Percentiles rank a stretch among this genome's conserved stretches.
These are phyloP conservation scores for Anisodus tanguticus DNA, from an alignment of 257 asterid species.

Conservation along the genomic window DNA sequence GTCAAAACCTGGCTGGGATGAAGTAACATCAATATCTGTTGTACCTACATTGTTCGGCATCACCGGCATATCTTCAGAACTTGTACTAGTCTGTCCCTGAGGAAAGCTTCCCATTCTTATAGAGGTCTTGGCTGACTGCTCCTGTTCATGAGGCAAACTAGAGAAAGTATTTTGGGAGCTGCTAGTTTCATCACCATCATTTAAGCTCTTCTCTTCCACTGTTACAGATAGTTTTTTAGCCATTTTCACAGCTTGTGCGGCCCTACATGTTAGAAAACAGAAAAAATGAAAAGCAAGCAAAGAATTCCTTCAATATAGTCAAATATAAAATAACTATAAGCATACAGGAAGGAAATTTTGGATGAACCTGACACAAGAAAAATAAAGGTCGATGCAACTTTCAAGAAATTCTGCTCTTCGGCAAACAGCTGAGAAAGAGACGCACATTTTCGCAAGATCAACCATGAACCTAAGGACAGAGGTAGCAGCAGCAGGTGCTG, in stretches of 20 bases:
- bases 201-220: slow-evolving; percentile 70
- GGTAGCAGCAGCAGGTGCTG: slow-evolving; percentile 99
- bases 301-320: slow-evolving; percentile 20
- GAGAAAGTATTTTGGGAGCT: slow-evolving; percentile 92
- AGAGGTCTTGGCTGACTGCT: slow-evolving; percentile 78
- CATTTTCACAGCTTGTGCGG: slow-evolving; percentile 92
- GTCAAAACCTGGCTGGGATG: slow-evolving; percentile 45
- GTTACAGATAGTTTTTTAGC: slow-evolving; percentile 75
- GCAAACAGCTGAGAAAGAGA: slow-evolving; percentile 86
- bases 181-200: slow-evolving; percentile 74
- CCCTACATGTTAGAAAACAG: slow-evolving; percentile 57
- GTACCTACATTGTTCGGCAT: slow-evolving; percentile 49
- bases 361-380: slow-evolving; percentile 91
- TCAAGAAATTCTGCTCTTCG: slow-evolving; percentile 93
- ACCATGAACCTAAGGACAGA: slow-evolving; percentile 98
- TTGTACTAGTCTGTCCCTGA: slow-evolving; percentile 77
- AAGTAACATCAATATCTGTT: slow-evolving; percentile 43
- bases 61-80: slow-evolving; percentile 78
- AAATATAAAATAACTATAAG: slow-evolving; percentile 17
- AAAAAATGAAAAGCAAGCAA: slow-evolving; percentile 30
- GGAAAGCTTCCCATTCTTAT: slow-evolving; percentile 82
- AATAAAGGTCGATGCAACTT: slow-evolving; percentile 89
- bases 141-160: slow-evolving; percentile 89
- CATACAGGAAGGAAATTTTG: slow-evolving; percentile 19
- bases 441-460: slow-evolving; percentile 98